These are phyloP conservation scores for Aspergillus sclerotialis DNA, from an alignment of 2,329 filamentous ascomycete species.

Conservation along the genomic window DNA sequence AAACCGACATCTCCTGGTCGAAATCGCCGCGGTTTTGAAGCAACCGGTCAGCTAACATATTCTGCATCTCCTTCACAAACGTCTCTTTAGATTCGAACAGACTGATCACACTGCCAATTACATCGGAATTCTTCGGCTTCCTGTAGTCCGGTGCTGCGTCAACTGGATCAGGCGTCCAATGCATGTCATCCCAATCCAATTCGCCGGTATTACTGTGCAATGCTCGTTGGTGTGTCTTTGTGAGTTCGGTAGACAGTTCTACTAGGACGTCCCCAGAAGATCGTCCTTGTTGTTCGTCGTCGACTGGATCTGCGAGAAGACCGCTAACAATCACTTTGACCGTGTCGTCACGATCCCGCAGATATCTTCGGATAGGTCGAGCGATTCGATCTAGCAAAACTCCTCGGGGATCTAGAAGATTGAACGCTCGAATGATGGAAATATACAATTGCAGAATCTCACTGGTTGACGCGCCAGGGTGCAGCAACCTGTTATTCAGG, in stretches of 20 bases:
- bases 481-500: conserved; percentile 49
- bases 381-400: conserved; percentile 62
- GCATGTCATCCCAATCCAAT: conserved; percentile 85
- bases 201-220: conserved; percentile 51
- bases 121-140: conserved; percentile 79
- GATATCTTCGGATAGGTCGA: conserved; percentile 56
- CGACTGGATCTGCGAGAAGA: conserved; percentile 49
- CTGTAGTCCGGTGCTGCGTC: conserved; percentile 91
- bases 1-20: conserved; percentile 71
- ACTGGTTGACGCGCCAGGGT: conserved; percentile 58
- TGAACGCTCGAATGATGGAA: conserved; percentile 58
- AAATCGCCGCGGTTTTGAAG: conserved; percentile 60
- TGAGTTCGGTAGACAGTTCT: conserved; percentile 50
- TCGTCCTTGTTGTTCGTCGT: conserved; percentile 27
- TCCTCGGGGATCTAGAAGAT: conserved; percentile 56
- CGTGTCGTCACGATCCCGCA: conserved; percentile 59
- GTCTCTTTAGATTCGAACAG: conserved; percentile 83
- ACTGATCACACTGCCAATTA: conserved; percentile 82
- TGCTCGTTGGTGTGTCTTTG: conserved; percentile 34
- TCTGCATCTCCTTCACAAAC: conserved; percentile 91
- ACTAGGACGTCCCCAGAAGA: conserved; percentile 36
- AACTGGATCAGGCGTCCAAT: conserved; percentile 86
- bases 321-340: conserved; percentile 59
- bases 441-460: conserved; percentile 64
- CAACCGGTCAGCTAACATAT: conserved; percentile 77